Evolutionary conservation across 2,329 filamentous ascomycete genomes (phyloP).

Genomic region (Zasmidium angulare): DNA sequence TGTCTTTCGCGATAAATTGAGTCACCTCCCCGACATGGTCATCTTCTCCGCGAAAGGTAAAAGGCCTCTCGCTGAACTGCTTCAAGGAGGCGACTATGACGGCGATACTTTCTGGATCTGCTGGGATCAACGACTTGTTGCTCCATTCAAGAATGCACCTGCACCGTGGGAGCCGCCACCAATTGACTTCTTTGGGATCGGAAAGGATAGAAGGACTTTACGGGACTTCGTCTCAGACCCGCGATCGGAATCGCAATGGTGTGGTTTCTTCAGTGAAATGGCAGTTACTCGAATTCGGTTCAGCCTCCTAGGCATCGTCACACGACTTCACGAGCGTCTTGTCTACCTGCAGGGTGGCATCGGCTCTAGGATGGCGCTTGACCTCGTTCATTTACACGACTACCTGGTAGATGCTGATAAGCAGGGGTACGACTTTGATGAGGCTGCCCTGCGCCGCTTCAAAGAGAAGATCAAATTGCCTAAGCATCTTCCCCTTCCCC

Average conservation of each 20-base stretch:
- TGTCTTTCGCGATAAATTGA: slow-evolving; percentile 57
- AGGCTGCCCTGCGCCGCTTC: slow-evolving; percentile 48
- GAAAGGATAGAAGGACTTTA: slow-evolving; percentile 51
- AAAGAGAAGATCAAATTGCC: slow-evolving; percentile 52
- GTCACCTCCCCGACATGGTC: slow-evolving; percentile 72
- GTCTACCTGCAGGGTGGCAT: slow-evolving; percentile 50
- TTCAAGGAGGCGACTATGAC: slow-evolving; percentile 80
- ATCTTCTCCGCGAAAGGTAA: slow-evolving; percentile 69
- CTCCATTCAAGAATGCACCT: slow-evolving; percentile 64
- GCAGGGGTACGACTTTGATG: slow-evolving; percentile 50
- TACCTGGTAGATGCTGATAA: slow-evolving; percentile 47
- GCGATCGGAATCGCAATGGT: slow-evolving; percentile 51
- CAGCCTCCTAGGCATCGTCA: slow-evolving; percentile 63
- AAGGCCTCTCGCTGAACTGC: slow-evolving; percentile 64
- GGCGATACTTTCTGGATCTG: slow-evolving; percentile 75
- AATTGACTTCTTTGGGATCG: slow-evolving; percentile 48
- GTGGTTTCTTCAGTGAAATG: slow-evolving; percentile 13
- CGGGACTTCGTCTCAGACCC: slow-evolving; percentile 42
- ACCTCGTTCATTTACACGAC: slow-evolving; percentile 44
- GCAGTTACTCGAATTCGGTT: slow-evolving; percentile 50
- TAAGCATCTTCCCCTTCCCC: slow-evolving; percentile 46
- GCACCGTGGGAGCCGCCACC: slow-evolving; percentile 45
- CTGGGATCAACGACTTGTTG: slow-evolving; percentile 67
- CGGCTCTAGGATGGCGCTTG: slow-evolving; percentile 7
- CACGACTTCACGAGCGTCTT: slow-evolving; percentile 61